Percentiles rank a stretch among this genome's conserved stretches.
Conservation (phyloP, 352 stramenopile species). For the Pythium myriotylum region DNA sequence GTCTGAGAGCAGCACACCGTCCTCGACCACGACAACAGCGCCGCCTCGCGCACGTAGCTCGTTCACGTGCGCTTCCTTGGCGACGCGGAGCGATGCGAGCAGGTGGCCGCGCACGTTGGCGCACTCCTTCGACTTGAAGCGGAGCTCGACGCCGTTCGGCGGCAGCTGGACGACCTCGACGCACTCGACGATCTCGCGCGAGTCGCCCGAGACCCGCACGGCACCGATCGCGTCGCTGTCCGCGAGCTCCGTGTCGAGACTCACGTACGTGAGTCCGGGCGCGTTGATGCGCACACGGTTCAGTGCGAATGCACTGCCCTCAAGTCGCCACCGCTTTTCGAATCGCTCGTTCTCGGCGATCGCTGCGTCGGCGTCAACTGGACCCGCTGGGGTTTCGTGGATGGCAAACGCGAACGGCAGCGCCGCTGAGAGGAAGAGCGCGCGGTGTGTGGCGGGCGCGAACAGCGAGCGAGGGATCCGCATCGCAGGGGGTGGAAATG, state of each 20-base stretch:
- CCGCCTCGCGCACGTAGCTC: not conserved
- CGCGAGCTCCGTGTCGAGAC: not conserved
- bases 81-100: slow-evolving; percentile 2
- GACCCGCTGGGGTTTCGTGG: not conserved
- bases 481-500: no score
- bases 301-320: not conserved
- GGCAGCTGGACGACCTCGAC: slow-evolving; percentile 17
- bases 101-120: slow-evolving; percentile 12
- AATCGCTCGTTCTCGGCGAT: slow-evolving; percentile 14
- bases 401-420: slow-evolving; percentile 13
- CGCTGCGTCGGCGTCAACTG: not conserved
- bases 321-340: slow-evolving; percentile 13
- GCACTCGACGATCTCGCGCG: slow-evolving; percentile 7
- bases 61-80: slow-evolving; percentile 5
- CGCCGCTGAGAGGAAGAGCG: not conserved
- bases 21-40: slow-evolving; percentile 9
- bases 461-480: not conserved
- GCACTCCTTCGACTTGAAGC: slow-evolving; percentile 15
- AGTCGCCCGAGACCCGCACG: slow-evolving; percentile 15
- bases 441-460: not conserved
- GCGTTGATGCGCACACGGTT: slow-evolving; percentile 12
- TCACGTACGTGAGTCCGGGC: slow-evolving; percentile 8
- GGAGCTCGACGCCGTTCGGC: slow-evolving; percentile 14
- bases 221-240: not conserved
- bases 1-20: slow-evolving; percentile 10